Evolutionary conservation across 805 yeast genomes (phyloP).

Genomic region (Wickerhamomyces kurtzmanii): DNA sequence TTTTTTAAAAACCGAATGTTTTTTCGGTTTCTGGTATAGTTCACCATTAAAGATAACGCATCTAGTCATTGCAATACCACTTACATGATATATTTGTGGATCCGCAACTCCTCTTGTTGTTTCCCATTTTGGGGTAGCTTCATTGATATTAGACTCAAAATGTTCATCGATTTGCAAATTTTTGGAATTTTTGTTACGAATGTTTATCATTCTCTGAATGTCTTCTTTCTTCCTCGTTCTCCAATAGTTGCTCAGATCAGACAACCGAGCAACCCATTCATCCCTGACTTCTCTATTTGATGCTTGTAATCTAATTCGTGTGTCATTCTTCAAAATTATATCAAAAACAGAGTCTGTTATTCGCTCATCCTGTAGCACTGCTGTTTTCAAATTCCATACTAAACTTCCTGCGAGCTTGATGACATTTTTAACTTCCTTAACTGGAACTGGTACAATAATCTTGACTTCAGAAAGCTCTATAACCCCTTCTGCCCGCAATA

Average conservation of each 20-base stretch:
- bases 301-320: slow-evolving; percentile 44
- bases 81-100: slow-evolving; percentile 41
- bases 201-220: slow-evolving; percentile 19
- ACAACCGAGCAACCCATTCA: slow-evolving; percentile 56
- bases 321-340: slow-evolving; percentile 36
- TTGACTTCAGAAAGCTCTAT: slow-evolving; percentile 47
- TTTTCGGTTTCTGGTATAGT: slow-evolving; percentile 59
- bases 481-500: slow-evolving; percentile 49
- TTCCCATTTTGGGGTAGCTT: slow-evolving; percentile 41
- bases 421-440: slow-evolving; percentile 12
- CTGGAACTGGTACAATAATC: slow-evolving; percentile 24
- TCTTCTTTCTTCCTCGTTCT: slow-evolving; percentile 30
- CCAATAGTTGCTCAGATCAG: slow-evolving; percentile 50
- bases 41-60: slow-evolving; percentile 56
- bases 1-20: slow-evolving; percentile 55
- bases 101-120: slow-evolving; percentile 43
- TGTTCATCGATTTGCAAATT: slow-evolving; percentile 42
- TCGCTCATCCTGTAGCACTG: slow-evolving; percentile 15
- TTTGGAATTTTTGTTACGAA: slow-evolving; percentile 35
- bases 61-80: slow-evolving; percentile 47
- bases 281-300: slow-evolving; percentile 36
- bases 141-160: slow-evolving; percentile 43
- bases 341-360: slow-evolving; percentile 42
- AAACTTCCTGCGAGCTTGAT: slow-evolving; percentile 20
- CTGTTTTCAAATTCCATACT: slow-evolving; percentile 15